Percentiles rank a stretch among this genome's conserved stretches.
Evolutionary conservation across 805 yeast genomes (phyloP).

Genomic region (Ogataea haglerorum): DNA sequence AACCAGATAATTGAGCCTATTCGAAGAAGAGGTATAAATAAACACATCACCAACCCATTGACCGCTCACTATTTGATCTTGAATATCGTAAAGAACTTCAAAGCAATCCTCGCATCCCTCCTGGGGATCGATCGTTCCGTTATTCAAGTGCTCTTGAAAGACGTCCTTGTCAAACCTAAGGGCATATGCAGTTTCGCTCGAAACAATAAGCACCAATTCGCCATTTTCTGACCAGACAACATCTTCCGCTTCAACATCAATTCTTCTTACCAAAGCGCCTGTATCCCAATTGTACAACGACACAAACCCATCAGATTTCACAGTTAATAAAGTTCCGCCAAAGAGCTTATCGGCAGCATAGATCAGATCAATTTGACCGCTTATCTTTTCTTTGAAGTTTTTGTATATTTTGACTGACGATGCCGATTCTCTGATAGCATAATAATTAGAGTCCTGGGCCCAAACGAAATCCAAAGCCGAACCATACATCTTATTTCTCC

Average conservation of each 20-base stretch:
- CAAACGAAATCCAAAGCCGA: constrained; percentile 88
- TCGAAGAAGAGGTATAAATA: constrained; percentile 80
- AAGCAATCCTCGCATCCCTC: constrained; percentile 89
- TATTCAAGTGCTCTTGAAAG: constrained; percentile 58
- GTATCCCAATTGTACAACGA: constrained; percentile 94
- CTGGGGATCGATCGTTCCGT: constrained; percentile 61
- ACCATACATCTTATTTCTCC: constrained; percentile 96
- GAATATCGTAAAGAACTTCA: constrained; percentile 77
- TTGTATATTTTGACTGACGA: constrained; percentile 68
- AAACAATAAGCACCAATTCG: constrained; percentile 73
- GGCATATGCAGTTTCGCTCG: constrained; percentile 72
- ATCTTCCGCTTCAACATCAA: constrained; percentile 80
- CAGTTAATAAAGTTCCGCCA: constrained; percentile 86
- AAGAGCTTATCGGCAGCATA: constrained; percentile 76
- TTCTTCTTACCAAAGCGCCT: constrained; percentile 78
- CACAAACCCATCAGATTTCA: constrained; percentile 78
- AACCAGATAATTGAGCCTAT: constrained; percentile 88
- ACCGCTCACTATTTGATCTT: constrained; percentile 81
- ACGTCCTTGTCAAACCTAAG: constrained; percentile 68
- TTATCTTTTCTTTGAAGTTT: constrained; percentile 77
- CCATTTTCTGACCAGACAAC: constrained; percentile 94
- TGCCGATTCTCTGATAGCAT: constrained; percentile 73
- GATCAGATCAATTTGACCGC: constrained; percentile 59
- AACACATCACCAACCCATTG: constrained; percentile 98
- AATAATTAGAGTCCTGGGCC: constrained; percentile 87